A percentile compares a stretch with the other conserved stretches of the same genome.
Conservation (phyloP, 2,329 filamentous ascomycete species). For the Aspergillus sclerotialis region DNA sequence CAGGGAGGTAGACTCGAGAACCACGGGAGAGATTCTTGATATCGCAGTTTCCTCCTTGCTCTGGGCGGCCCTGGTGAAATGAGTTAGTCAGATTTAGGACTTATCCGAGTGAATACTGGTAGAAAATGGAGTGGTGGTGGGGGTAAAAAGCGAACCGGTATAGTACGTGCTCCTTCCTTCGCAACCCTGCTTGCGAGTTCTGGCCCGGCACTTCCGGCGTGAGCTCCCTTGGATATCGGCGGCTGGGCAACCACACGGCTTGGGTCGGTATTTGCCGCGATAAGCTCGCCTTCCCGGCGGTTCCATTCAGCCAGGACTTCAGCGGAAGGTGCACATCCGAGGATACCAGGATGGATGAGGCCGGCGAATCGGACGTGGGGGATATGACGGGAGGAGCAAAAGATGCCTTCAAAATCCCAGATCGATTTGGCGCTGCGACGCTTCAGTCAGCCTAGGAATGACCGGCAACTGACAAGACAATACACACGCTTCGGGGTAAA, state of each 20-base stretch:
- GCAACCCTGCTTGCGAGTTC: slow-evolving; percentile 61
- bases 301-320: slow-evolving; percentile 80
- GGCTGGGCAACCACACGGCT: slow-evolving; percentile 69
- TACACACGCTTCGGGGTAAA: slow-evolving; percentile 71
- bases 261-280: slow-evolving; percentile 58
- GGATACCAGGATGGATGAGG: slow-evolving; percentile 83
- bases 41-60: slow-evolving; percentile 86
- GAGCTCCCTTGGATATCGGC: slow-evolving; percentile 63
- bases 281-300: slow-evolving; percentile 70
- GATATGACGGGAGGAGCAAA: slow-evolving; percentile 79
- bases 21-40: slow-evolving; percentile 80
- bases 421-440: slow-evolving; percentile 56
- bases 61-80: slow-evolving; percentile 55
- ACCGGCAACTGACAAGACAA: neutral
- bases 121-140: neutral
- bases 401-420: slow-evolving; percentile 71
- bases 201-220: slow-evolving; percentile 59
- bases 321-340: slow-evolving; percentile 78
- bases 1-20: slow-evolving; percentile 76
- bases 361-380: slow-evolving; percentile 82
- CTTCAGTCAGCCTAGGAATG: neutral
- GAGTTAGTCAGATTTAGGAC: too few relatives aligned
- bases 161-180: slow-evolving; percentile 72
- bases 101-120: too few relatives aligned
- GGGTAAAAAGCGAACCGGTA: slow-evolving; percentile 50